These are phyloP conservation scores for Fusarium pininemorale DNA, from an alignment of 2,329 filamentous ascomycete genomes.

Conservation along the genomic window DNA sequence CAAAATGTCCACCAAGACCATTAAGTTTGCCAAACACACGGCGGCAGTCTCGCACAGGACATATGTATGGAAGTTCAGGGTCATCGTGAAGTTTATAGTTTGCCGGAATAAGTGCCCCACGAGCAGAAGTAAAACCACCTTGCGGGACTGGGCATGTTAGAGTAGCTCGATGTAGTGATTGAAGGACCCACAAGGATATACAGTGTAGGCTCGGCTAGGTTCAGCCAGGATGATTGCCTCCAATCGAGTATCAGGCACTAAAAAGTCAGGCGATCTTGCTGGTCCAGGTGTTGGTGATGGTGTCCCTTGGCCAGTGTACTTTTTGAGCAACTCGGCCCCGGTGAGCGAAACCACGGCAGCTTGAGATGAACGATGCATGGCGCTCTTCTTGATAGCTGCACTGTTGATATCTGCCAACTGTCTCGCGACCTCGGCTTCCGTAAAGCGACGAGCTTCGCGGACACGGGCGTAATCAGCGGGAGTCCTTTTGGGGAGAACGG, in stretches of 20 bases:
- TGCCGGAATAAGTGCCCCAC: conserved; percentile 47
- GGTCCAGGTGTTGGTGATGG: not conserved
- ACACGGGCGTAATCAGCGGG: conserved; percentile 2
- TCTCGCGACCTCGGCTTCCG: conserved; percentile 30
- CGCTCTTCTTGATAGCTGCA: conserved; percentile 5
- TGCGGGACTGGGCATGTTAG: conserved; percentile 27
- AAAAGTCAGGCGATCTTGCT: not conserved
- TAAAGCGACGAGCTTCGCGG: conserved; percentile 16
- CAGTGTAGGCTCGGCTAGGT: conserved; percentile 18
- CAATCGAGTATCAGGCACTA: conserved; percentile 1
- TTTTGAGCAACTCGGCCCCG: conserved; percentile 21
- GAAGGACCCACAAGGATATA: conserved; percentile 22
- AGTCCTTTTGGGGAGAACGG: conserved; percentile 9
- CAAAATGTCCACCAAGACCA: conserved; percentile 42
- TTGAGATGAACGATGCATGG: conserved; percentile 1
- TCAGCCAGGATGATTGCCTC: conserved; percentile 30
- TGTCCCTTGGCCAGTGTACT: conserved; percentile 7
- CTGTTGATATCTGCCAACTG: conserved; percentile 11
- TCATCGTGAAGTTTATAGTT: conserved; percentile 44
- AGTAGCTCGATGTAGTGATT: not conserved
- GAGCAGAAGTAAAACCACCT: conserved; percentile 3
- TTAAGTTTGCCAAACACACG: conserved; percentile 37
- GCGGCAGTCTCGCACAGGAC: conserved; percentile 51
- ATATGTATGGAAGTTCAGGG: conserved; percentile 43
- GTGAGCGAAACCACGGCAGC: conserved; percentile 17